A percentile compares a stretch with the other conserved stretches of the same genome.
phyloP scores from a whole-genome alignment of 768 basidiomycete genomes.

The Kwoniella sp. region DNA sequence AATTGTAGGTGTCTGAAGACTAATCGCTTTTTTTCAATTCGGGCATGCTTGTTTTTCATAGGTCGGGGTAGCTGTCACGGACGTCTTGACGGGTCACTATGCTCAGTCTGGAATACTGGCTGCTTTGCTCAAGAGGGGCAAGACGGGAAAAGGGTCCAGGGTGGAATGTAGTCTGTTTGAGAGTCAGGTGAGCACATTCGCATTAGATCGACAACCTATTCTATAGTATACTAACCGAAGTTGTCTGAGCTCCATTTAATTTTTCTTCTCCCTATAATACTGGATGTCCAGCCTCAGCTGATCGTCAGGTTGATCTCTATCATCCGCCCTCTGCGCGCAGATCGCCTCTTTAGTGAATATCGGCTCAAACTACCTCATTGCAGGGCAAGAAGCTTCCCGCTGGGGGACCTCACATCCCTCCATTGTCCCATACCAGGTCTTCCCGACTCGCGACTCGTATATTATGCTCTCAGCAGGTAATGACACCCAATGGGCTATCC shows the following conservation, averaged over 20 bases:
- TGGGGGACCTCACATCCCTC: conserved; percentile 94
- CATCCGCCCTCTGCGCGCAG: conserved; percentile 56
- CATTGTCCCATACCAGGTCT: conserved; percentile 90
- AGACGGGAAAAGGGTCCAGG: conserved; percentile 84
- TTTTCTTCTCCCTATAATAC: too few species aligned
- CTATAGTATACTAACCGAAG: too few species aligned
- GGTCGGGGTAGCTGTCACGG: conserved; percentile 93
- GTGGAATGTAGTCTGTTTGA: conserved; percentile 94
- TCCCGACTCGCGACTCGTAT: conserved; percentile 81
- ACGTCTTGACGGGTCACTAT: conserved; percentile 77
- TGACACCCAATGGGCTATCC: conserved; percentile 74
- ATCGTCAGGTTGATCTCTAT: neutral
- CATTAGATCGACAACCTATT: too few species aligned
- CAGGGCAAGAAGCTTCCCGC: conserved; percentile 75
- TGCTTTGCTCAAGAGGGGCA: conserved; percentile 74
- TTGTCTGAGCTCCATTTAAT: too few species aligned
- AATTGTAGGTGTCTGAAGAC: neutral
- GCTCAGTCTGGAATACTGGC: conserved; percentile 92
- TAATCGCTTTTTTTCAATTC: neutral
- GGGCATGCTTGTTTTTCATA: too few species aligned
- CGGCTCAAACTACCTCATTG: conserved; percentile 87
- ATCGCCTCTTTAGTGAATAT: conserved; percentile 89
- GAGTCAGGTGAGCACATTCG: conserved; percentile 65
- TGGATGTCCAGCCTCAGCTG: neutral
- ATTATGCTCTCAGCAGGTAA: conserved; percentile 94